Evolutionary conservation across 805 yeast genomes (phyloP).

Genomic region (Cyberlindnera saturnus): DNA sequence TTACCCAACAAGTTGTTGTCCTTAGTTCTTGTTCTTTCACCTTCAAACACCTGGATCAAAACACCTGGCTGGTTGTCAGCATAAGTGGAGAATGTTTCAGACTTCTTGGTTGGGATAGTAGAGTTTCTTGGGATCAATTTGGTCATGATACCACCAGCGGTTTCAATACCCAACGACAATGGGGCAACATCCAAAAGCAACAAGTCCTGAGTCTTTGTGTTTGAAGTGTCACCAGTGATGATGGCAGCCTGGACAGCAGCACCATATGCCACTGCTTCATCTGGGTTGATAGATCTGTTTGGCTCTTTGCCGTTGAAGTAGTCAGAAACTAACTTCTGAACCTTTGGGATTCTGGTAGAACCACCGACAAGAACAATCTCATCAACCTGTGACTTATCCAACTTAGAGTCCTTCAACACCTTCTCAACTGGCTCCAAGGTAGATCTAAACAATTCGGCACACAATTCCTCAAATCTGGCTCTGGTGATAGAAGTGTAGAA

Average conservation of each 20-base stretch:
- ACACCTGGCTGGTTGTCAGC: constrained; percentile 99
- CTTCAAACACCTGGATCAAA: constrained; percentile 95
- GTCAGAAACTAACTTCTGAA: constrained; percentile 94
- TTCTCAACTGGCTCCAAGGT: constrained; percentile 95
- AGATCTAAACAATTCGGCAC: constrained; percentile 93
- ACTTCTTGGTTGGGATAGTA: constrained; percentile 97
- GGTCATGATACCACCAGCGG: constrained; percentile 99
- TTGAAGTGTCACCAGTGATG: constrained; percentile 91
- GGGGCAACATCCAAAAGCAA: constrained; percentile 98
- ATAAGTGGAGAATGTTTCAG: constrained; percentile 95
- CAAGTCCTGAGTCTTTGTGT: constrained; percentile 92
- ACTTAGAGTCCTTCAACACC: constrained; percentile 89
- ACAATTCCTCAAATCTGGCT: constrained; percentile 97
- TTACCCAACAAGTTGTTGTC: constrained; percentile 97
- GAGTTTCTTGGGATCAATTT: constrained; percentile 98
- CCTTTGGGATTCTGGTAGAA: constrained; percentile 98
- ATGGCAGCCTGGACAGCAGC: constrained; percentile 99
- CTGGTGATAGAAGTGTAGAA: constrained; percentile 97
- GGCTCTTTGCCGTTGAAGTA: constrained; percentile 99
- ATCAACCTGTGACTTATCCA: constrained; percentile 86
- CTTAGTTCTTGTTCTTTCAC: constrained; percentile 96
- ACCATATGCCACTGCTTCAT: constrained; percentile 99
- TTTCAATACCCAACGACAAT: constrained; percentile 96
- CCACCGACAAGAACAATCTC: constrained; percentile 98
- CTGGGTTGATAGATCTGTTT: constrained; percentile 96